A percentile compares a stretch with the other conserved stretches of the same genome.
phyloP scores from a whole-genome alignment of 2,329 filamentous ascomycete genomes.

The Epichloe baconii region DNA sequence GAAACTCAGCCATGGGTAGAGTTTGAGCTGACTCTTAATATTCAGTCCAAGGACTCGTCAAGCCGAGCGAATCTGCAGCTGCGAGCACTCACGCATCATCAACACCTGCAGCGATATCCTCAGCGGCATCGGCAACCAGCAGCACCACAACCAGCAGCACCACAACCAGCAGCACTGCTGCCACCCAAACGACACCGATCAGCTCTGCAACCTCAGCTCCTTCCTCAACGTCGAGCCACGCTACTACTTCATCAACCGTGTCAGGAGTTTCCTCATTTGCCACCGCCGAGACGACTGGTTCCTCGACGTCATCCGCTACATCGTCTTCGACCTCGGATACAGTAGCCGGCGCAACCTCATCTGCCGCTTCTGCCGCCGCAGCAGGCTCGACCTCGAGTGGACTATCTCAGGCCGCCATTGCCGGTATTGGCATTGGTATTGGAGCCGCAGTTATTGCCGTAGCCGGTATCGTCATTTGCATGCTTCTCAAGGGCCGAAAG shows the following conservation, averaged over 20 bases:
- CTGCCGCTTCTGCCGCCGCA: constrained; percentile 3
- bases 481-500: constrained; percentile 22
- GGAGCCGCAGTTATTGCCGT: constrained; percentile 28
- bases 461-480: constrained; percentile 24
- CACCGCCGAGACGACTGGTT: constrained; percentile 1
- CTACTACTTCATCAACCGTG: not conserved
- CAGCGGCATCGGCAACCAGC: not conserved
- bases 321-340: constrained; percentile 2
- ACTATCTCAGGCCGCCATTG: constrained; percentile 31
- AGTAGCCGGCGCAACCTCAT: constrained; percentile 6
- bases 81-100: not conserved
- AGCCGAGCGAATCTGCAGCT: not conserved
- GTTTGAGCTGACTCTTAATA: not conserved
- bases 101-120: not conserved
- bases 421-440: constrained; percentile 36
- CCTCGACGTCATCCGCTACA: constrained; percentile 4
- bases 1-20: not conserved
- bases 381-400: constrained; percentile 10
- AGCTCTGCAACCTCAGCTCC: not conserved
- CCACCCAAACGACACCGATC: not conserved
- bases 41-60: not conserved
- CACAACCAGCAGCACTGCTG: not conserved
- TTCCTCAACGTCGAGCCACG: not conserved
- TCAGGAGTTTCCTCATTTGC: not conserved
- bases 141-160: not conserved